Conservation (phyloP, 331 rosid species). For the Quercus phellos region DNA sequence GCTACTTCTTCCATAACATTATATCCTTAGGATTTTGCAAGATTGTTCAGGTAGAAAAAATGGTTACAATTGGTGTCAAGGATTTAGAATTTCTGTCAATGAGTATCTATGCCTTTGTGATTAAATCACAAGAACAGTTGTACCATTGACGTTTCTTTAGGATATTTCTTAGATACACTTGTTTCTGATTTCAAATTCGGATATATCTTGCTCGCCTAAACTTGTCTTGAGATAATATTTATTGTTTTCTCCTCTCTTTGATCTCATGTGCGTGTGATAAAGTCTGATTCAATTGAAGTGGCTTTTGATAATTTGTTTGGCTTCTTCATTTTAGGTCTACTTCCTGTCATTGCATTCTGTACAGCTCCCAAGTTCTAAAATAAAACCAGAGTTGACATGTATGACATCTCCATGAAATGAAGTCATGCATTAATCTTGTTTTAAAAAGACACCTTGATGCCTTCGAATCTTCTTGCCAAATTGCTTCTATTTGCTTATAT, state of each 20-base stretch:
- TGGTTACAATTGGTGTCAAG: not conserved
- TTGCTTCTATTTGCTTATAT: not conserved
- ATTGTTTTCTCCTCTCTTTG: not conserved
- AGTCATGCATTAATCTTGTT: not conserved
- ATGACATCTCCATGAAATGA: not conserved
- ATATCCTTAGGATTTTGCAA: not conserved
- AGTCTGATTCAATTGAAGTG: not conserved
- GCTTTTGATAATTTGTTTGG: conserved; percentile 3
- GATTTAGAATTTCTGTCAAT: not conserved
- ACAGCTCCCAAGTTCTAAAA: not conserved
- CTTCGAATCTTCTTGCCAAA: not conserved
- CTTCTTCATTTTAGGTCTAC: conserved; percentile 14
- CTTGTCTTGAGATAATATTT: not conserved
- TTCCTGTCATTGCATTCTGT: not conserved
- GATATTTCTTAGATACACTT: not conserved
- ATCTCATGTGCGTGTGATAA: not conserved
- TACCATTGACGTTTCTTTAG: not conserved
- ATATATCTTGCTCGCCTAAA: not conserved
- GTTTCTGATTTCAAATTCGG: not conserved
- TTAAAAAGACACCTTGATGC: not conserved
- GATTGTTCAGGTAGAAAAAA: not conserved
- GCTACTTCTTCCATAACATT: not conserved
- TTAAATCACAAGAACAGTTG: not conserved
- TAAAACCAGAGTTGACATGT: not conserved
- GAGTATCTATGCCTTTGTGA: not conserved